Evolutionary conservation across 306 rosid genomes (phyloP), one percentile per base, ranked within the genome.

Genomic region (Gillenia trifoliata): DNA sequence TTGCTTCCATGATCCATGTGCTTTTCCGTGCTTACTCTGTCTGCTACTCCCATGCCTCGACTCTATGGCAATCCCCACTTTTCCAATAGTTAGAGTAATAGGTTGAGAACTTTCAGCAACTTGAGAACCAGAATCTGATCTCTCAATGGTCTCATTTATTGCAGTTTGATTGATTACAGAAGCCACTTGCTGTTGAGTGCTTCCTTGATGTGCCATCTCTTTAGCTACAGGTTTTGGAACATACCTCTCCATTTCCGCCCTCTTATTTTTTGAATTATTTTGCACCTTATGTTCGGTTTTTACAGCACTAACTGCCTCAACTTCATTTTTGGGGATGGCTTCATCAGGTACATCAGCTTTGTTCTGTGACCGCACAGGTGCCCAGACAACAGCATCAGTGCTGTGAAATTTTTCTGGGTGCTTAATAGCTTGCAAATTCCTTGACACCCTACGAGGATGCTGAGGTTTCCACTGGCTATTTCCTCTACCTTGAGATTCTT

Each of bases 201-300:
- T 85, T 86, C 90, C 97, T 82, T 94, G 97, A 75, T 92, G 92
- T 62, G 92, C 93, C 93, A 90, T 86, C 81, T 94, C 99, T 86
- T 94, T 94, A 59, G 97, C 97, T 69, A 85, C 96, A 74, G 99
- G 99, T 71, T 94, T 94, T 66, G 99, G 97, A 75, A 92, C 77
- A 81, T 94, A 94, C 79, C 92, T 90, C 88, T 94, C 99, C 82
- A 90, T 85, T 75, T 94, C 99, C 33, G 99, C 96, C 81, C 97
- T 88, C 88, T 90, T 93, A 85, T 83, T 87, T 87, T 85, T 94
- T 25, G 81, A 75, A 73, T 66, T 85, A 74, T 65, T 83, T 72
- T 87, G 95, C 81, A 68, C 88, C 73, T 86, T 92, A 80, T 81
- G 83, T 34, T 92, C 93, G 45, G 73, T 78, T 86, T 87, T 90